These are phyloP conservation scores for Coemansia sp. DNA, from an alignment of 192 early-diverging fungal species.

Conservation along the genomic window DNA sequence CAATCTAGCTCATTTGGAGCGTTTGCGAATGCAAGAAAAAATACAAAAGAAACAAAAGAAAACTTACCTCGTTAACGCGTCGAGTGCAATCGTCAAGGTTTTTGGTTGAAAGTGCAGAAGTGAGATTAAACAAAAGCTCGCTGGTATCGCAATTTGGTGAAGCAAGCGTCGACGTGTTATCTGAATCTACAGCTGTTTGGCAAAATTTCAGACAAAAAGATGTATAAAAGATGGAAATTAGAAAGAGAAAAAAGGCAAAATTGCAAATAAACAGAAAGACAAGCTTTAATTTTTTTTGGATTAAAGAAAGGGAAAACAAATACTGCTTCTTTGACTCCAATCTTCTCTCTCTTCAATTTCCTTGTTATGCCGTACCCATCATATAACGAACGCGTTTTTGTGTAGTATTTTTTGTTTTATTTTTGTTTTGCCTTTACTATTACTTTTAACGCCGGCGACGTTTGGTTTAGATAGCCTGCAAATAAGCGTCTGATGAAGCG, in stretches of 20 bases:
- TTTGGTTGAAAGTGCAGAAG: constrained; percentile 22
- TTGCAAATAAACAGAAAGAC: constrained; percentile 3
- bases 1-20: too few relatives aligned
- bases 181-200: constrained; percentile 29
- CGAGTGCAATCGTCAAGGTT: constrained; percentile 37
- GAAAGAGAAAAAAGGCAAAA: not conserved
- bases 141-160: constrained; percentile 11
- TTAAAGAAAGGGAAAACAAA: constrained; percentile 2
- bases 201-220: not conserved
- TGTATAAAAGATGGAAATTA: not conserved
- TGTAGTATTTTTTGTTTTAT: not conserved
- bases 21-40: not conserved
- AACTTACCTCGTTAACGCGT: constrained; percentile 36
- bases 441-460: too few relatives aligned
- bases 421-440: too few relatives aligned
- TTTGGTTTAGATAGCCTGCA: too few relatives aligned
- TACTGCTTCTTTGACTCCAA: not conserved
- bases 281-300: not conserved
- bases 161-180: not conserved
- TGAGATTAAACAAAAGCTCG: constrained; percentile 27
- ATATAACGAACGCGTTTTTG: constrained; percentile 4
- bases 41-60: not conserved
- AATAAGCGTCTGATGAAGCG: too few relatives aligned
- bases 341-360: not conserved
- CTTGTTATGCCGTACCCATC: constrained; percentile 9